Evolutionary conservation across 208 protist species (phyloP), one percentile per base, ranked within the genome.

Genomic region (Trypanosoma caninum): DNA sequence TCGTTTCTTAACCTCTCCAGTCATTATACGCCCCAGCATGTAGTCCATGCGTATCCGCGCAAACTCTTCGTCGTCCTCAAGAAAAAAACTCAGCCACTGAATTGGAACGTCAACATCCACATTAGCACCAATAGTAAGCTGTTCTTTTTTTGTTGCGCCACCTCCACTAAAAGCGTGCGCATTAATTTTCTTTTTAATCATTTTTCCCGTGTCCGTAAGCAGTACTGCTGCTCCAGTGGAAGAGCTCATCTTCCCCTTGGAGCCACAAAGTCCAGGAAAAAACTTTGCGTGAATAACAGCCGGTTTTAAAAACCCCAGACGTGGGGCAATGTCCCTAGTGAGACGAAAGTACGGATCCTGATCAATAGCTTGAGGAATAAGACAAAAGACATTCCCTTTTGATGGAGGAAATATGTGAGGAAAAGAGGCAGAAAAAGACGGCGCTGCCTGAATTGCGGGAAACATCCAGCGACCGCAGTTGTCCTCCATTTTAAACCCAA

Each of bases 321-420:
- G 76, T 18, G 94, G 93, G 11, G 99, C 98, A 20, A 99, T 91
- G 75, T 99, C 98, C 28, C 98, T 74, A 8, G 98, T 99, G 58
- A 99, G 89, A 52, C 98, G 93, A 89, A 99, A 99, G 80, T 99
- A 99, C 13, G 98, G 98, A 76, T 99, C 99, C 70, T 98, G 94
- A 65, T 97, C 91, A 76, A 98, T 97, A n/a, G 93, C 92, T 73
- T 98, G 99, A 27, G 99, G 98, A 72, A 99, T 99, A 13, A 99
- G 84, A 79, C 99, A 99, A 18, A 89, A 83, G 8, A 99, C 77
- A 61, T 98, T 97, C 30, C 91, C 84, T 50, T 84, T 81, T 37
- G 69, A 59, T 6, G 48, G 27, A 13, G 84, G 78, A 65, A 99
- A 99, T 25, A 99, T 98, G 63, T 98, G 89, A 18, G 98, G 97